Conservation (phyloP, 495 filamentous ascomycete genomes). For the Neurospora sp. region DNA sequence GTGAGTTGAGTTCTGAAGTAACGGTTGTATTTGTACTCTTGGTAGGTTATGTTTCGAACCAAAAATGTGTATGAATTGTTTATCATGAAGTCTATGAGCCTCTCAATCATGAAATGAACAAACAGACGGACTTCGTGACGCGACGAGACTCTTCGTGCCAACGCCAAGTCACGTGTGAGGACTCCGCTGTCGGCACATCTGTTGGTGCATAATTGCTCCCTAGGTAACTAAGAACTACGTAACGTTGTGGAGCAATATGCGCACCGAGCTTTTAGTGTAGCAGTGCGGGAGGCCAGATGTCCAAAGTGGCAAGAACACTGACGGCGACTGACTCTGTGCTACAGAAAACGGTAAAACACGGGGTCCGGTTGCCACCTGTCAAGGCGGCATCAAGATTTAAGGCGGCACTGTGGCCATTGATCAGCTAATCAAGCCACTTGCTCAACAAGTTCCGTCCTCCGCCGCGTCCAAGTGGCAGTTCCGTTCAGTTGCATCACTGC, state of each 20-base stretch:
- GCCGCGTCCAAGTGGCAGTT: not conserved
- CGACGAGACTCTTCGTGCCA: not conserved
- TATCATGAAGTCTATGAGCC: not conserved
- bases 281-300: not conserved
- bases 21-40: not conserved
- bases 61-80: not conserved
- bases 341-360: slow-evolving; percentile 3
- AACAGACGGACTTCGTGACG: not conserved
- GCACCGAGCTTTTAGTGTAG: not conserved
- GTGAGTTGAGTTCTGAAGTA: not conserved
- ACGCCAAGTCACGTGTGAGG: slow-evolving; percentile 13
- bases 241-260: not conserved
- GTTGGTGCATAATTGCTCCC: not conserved
- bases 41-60: not conserved
- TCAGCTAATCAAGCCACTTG: slow-evolving; percentile 1
- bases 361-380: not conserved
- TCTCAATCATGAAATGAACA: not conserved
- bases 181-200: not conserved
- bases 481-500: slow-evolving; percentile 5
- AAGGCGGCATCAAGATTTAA: not conserved
- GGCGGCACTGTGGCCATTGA: slow-evolving; percentile 1
- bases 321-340: not conserved
- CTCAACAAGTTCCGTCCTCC: not conserved
- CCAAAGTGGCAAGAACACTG: not conserved
- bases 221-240: slow-evolving; percentile 1